Conservation (phyloP, 495 filamentous ascomycete species). For the Penicilliopsis zonata region DNA sequence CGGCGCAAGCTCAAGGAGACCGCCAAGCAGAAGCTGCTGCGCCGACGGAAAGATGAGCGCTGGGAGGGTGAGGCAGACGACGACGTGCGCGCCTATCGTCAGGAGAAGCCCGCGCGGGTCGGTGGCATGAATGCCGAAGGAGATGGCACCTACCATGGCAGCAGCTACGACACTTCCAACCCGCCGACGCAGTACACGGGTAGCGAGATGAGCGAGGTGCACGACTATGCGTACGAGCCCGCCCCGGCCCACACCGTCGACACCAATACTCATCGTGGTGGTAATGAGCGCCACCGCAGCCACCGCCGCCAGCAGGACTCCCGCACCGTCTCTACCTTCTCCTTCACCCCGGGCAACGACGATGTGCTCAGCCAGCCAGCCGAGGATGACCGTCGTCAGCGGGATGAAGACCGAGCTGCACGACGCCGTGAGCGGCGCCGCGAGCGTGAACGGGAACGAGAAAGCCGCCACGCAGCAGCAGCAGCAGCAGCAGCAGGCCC, state of each 20-base stretch:
- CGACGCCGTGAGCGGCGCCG: neutral
- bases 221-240: conserved; percentile 31
- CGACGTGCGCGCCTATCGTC: conserved; percentile 69
- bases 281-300: conserved; percentile 6
- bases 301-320: conserved; percentile 10
- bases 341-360: conserved; percentile 41
- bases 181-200: conserved; percentile 36
- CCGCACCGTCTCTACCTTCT: conserved; percentile 28
- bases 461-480: conserved; percentile 4
- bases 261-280: no score
- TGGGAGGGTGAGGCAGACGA: conserved; percentile 51
- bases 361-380: conserved; percentile 41
- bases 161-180: conserved; percentile 41
- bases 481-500: no score
- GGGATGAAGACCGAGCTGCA: conserved; percentile 4
- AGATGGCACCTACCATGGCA: conserved; percentile 62
- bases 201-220: conserved; percentile 40
- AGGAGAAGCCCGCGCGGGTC: conserved; percentile 73
- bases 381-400: conserved; percentile 31
- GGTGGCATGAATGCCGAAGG: conserved; percentile 71
- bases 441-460: conserved; percentile 2
- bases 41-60: conserved; percentile 27
- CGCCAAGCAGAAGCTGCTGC: conserved; percentile 26
- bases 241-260: no score
- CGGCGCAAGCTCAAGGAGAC: conserved; percentile 23